A percentile compares a stretch with the other conserved stretches of the same genome.
Conservation (phyloP, 148 eudicot genomes). For the Rhododendron ovatum region DNA sequence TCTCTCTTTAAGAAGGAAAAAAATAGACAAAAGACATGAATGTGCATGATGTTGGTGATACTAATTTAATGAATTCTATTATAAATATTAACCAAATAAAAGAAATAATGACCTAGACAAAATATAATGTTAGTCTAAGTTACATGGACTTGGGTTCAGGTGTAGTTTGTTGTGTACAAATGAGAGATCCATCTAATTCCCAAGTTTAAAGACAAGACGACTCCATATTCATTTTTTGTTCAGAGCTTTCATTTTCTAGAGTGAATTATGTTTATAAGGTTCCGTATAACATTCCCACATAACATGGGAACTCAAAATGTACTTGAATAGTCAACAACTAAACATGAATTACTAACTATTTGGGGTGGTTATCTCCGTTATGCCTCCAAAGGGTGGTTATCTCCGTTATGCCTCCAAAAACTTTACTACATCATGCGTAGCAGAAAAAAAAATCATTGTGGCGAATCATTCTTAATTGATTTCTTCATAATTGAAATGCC, state of each 20-base stretch:
- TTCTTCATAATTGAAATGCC: neutral
- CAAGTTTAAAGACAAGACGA: neutral
- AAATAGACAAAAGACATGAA: neutral
- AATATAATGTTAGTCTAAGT: neutral
- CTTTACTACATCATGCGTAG: neutral
- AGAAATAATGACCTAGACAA: neutral
- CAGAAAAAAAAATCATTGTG: neutral
- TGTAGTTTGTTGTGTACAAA: neutral
- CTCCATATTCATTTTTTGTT: neutral
- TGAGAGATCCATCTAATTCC: neutral
- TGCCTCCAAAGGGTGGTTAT: neutral
- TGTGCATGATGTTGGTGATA: neutral
- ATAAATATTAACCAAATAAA: neutral
- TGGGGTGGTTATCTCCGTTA: neutral
- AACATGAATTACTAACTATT: neutral
- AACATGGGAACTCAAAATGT: neutral
- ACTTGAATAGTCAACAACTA: neutral
- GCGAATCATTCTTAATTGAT: neutral
- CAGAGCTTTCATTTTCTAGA: neutral
- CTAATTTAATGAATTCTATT: neutral
- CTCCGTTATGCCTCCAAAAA: neutral
- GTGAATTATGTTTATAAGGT: neutral
- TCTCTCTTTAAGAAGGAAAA: neutral
- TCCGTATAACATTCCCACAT: neutral
- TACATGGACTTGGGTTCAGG: neutral